Conservation (phyloP, 352 stramenopile species). For the Globisporangium spiculum region DNA sequence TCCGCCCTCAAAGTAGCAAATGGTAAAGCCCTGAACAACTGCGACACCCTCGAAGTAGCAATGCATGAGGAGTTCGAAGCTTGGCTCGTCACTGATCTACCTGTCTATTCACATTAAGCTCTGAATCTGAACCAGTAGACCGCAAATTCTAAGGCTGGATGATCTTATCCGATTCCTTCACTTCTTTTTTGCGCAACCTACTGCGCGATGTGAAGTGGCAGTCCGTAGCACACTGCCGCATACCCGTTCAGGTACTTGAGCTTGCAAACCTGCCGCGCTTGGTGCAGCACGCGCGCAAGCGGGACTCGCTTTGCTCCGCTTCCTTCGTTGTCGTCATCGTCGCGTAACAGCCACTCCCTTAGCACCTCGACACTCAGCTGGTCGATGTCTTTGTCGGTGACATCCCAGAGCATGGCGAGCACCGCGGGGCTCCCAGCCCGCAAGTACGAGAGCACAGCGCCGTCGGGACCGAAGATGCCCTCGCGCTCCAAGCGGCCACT, state of each 20-base stretch:
- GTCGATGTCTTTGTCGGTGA: constrained; percentile 98
- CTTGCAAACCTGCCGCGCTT: constrained; percentile 88
- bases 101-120: background rate
- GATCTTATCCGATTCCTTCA: background rate
- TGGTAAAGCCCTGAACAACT: background rate
- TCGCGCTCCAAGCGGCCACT: constrained; percentile 88
- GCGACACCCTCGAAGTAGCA: too few relatives aligned
- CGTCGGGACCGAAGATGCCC: constrained; percentile 92
- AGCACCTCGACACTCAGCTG: constrained; percentile 75
- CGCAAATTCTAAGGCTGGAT: background rate
- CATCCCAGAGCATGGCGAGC: constrained; percentile 99
- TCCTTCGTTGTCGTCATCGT: constrained; percentile 29
- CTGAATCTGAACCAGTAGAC: background rate
- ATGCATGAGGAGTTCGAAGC: background rate
- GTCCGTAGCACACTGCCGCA: constrained; percentile 94
- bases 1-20: constrained; percentile 8
- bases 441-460: constrained; percentile 94
- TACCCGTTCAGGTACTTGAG: constrained; percentile 93
- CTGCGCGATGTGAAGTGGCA: constrained; percentile 64
- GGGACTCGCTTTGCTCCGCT: constrained; percentile 13
- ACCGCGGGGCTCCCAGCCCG: constrained; percentile 90
- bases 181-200: too few relatives aligned
- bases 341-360: constrained; percentile 60
- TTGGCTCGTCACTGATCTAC: background rate
- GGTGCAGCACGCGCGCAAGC: constrained; percentile 68